Evolutionary conservation across 208 protist genomes (phyloP).

Genomic region (Crithidia acanthocephali): DNA sequence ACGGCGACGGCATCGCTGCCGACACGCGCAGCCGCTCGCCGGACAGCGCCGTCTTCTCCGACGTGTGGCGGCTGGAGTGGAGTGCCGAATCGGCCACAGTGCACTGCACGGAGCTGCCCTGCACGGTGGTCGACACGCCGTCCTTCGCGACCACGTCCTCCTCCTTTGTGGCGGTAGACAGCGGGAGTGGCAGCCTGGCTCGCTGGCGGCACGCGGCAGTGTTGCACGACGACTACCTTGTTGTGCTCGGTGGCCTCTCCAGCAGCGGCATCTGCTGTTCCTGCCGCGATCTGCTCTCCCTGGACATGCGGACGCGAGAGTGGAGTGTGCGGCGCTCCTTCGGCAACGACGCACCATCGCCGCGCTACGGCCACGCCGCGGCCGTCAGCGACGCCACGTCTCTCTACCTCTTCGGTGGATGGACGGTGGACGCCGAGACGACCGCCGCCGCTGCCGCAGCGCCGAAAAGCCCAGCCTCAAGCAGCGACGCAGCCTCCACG

Average conservation of each 20-base stretch:
- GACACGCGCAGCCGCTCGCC: neutral
- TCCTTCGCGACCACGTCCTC: slow-evolving; percentile 10
- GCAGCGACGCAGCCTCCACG: neutral
- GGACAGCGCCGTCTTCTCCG: slow-evolving; percentile 15
- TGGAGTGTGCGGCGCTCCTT: slow-evolving; percentile 47
- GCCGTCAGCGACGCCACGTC: slow-evolving; percentile 21
- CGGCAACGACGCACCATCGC: slow-evolving; percentile 42
- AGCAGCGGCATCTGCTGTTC: slow-evolving; percentile 16
- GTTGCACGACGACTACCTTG: slow-evolving; percentile 62
- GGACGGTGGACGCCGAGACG: slow-evolving; percentile 3
- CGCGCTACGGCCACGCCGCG: slow-evolving; percentile 67
- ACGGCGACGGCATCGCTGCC: neutral
- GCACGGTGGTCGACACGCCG: slow-evolving; percentile 15
- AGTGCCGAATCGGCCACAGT: slow-evolving; percentile 2
- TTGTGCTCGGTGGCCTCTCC: slow-evolving; percentile 60
- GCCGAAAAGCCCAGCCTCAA: neutral
- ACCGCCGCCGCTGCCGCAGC: neutral
- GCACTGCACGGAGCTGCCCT: slow-evolving; percentile 21
- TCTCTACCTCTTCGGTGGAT: slow-evolving; percentile 57
- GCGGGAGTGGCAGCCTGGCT: slow-evolving; percentile 3
- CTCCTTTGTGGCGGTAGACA: neutral
- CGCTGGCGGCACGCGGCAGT: slow-evolving; percentile 70
- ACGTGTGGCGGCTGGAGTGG: slow-evolving; percentile 49
- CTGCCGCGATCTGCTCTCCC: slow-evolving; percentile 49
- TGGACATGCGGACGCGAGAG: slow-evolving; percentile 47